These are phyloP conservation scores for Lobosporangium transversale DNA, from an alignment of 192 early-diverging fungal genomes.

Conservation along the genomic window DNA sequence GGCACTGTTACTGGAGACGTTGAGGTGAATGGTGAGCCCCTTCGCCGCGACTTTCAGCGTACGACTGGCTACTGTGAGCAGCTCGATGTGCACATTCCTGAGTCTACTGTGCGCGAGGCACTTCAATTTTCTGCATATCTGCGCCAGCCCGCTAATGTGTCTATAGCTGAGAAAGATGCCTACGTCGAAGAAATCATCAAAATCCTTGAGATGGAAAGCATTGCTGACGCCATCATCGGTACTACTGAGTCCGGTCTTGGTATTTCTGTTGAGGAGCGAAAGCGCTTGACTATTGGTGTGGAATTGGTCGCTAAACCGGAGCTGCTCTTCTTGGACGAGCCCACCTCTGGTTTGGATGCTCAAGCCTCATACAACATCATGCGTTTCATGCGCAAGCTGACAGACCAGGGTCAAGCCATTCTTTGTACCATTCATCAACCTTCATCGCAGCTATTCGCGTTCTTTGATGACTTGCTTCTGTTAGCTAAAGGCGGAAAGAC, in stretches of 20 bases:
- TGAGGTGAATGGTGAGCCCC: conserved; percentile 71
- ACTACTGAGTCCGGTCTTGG: conserved; percentile 75
- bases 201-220: conserved; percentile 77
- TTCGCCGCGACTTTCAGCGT: conserved; percentile 69
- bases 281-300: conserved; percentile 86
- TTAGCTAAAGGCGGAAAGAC: conserved; percentile 82
- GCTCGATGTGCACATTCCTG: conserved; percentile 81
- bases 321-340: conserved; percentile 90
- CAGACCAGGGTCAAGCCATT: conserved; percentile 74
- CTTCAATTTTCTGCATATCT: conserved; percentile 80
- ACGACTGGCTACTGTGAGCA: conserved; percentile 88
- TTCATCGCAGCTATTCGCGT: conserved; percentile 82
- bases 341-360: conserved; percentile 85
- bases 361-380: conserved; percentile 82
- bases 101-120: conserved; percentile 80
- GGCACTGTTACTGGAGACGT: conserved; percentile 73
- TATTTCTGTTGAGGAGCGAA: conserved; percentile 89
- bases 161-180: conserved; percentile 70
- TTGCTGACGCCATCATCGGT: conserved; percentile 80
- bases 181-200: conserved; percentile 82
- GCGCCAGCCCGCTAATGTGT: conserved; percentile 72
- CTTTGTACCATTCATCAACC: conserved; percentile 91
- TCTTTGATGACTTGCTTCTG: conserved; percentile 86
- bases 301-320: conserved; percentile 85
- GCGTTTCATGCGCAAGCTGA: conserved; percentile 74